Percentiles rank a stretch among this genome's conserved stretches.
These are phyloP conservation scores for Phoma sp. DNA, from an alignment of 2,329 filamentous ascomycete species.

Conservation along the genomic window DNA sequence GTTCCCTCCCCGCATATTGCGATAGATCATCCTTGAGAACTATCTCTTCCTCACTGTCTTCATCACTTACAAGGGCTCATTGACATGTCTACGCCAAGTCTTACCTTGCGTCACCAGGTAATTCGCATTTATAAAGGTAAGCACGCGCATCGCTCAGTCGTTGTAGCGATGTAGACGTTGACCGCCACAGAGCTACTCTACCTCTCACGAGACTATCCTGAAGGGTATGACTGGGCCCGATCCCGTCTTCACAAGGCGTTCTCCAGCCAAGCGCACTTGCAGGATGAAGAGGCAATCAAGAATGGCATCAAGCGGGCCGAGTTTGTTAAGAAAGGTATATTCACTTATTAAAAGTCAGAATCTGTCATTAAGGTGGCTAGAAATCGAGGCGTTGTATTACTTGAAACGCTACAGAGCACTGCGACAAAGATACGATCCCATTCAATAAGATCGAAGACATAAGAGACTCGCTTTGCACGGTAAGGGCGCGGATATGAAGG, in stretches of 20 bases:
- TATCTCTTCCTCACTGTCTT: too few relatives aligned
- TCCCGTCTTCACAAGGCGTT: constrained; percentile 85
- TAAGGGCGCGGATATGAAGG: background rate
- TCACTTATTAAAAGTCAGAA: background rate
- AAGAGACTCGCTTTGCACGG: background rate
- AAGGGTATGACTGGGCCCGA: constrained; percentile 83
- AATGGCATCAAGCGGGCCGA: constrained; percentile 78
- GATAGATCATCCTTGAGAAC: too few relatives aligned
- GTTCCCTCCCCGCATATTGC: background rate
- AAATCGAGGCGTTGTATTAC: constrained; percentile 64
- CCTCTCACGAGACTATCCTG: constrained; percentile 84
- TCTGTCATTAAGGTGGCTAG: background rate
- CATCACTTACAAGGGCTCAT: background rate
- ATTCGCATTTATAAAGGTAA: constrained; percentile 88
- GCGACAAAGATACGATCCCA: constrained; percentile 74
- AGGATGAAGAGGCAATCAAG: constrained; percentile 75
- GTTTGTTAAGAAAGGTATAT: constrained; percentile 79
- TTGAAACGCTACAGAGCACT: constrained; percentile 88
- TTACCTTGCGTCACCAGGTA: constrained; percentile 74
- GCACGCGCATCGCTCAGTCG: background rate
- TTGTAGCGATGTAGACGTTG: background rate
- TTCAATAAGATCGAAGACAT: constrained; percentile 1
- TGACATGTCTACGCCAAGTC: constrained; percentile 51
- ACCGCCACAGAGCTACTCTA: constrained; percentile 73
- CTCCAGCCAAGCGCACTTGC: constrained; percentile 71